phyloP scores from a whole-genome alignment of 345 rosid genomes.

The Sonneratia caseolaris region DNA sequence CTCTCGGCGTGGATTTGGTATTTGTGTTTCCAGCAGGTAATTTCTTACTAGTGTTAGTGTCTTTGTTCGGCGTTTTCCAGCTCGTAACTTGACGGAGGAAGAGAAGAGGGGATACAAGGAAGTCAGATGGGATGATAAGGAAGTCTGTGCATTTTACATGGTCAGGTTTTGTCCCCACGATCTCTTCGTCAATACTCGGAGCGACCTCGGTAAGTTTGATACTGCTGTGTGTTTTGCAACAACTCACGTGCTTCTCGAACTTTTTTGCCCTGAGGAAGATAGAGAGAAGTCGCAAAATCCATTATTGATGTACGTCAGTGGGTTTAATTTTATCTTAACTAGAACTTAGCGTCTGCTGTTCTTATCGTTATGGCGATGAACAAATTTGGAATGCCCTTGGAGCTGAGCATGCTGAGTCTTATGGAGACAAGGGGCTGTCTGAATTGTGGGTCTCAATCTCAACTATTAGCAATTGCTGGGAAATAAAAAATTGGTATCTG shows the following conservation, averaged over 20 bases:
- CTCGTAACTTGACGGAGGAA: conserved; percentile 83
- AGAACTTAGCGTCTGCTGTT: too few relatives aligned
- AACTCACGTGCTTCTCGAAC: background rate
- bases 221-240: conserved; percentile 8
- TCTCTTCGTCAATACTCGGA: conserved; percentile 91
- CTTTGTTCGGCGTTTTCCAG: conserved; percentile 20
- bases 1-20: background rate
- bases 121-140: conserved; percentile 86
- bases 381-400: background rate
- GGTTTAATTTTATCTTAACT: background rate
- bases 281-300: background rate
- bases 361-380: background rate
- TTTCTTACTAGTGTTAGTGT: background rate
- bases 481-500: too few relatives aligned
- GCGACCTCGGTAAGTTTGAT: conserved; percentile 68
- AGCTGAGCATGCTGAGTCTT: background rate
- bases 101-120: conserved; percentile 80
- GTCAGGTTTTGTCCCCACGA: conserved; percentile 98
- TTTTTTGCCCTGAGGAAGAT: background rate
- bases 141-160: conserved; percentile 87
- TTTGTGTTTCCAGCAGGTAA: background rate
- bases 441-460: too few relatives aligned
- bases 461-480: too few relatives aligned
- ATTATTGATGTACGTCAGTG: background rate
- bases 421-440: too few relatives aligned